Evolutionary conservation across 495 filamentous ascomycete species (phyloP).

Genomic region (Lasiosphaeris hirsuta): DNA sequence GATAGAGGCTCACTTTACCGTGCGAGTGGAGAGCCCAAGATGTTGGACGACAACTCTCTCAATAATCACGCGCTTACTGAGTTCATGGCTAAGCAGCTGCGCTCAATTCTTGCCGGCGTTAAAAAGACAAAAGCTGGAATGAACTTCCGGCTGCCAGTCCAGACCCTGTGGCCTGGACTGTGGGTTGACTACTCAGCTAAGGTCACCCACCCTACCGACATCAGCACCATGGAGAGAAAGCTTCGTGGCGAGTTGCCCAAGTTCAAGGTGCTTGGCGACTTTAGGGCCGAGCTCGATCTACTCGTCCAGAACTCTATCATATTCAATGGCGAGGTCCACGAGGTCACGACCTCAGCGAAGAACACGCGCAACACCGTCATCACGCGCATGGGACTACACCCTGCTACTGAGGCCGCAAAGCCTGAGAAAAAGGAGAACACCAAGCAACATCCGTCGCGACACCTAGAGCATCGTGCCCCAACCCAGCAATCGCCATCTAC

Average conservation of each 20-base stretch:
- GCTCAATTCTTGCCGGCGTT: constrained; percentile 59
- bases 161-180: constrained; percentile 45
- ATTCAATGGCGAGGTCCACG: constrained; percentile 81
- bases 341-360: constrained; percentile 60
- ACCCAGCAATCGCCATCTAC: constrained; percentile 46
- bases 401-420: constrained; percentile 45
- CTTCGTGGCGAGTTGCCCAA: constrained; percentile 62
- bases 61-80: constrained; percentile 41
- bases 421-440: constrained; percentile 52
- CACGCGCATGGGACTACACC: constrained; percentile 53
- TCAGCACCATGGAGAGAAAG: constrained; percentile 75
- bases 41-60: constrained; percentile 21
- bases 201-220: constrained; percentile 76
- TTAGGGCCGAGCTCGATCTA: constrained; percentile 67
- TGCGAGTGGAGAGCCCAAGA: constrained; percentile 17
- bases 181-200: constrained; percentile 65
- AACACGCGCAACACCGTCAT: constrained; percentile 59
- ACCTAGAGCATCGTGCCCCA: constrained; percentile 38
- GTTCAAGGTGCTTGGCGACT: constrained; percentile 62
- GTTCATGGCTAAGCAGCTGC: constrained; percentile 44
- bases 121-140: constrained; percentile 76
- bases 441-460: constrained; percentile 49
- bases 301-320: constrained; percentile 70
- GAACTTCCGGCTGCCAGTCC: constrained; percentile 71
- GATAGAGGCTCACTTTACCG: constrained; percentile 14